Evolutionary conservation across 257 asterid species (phyloP).

Genomic region (Coffea eugenioides): DNA sequence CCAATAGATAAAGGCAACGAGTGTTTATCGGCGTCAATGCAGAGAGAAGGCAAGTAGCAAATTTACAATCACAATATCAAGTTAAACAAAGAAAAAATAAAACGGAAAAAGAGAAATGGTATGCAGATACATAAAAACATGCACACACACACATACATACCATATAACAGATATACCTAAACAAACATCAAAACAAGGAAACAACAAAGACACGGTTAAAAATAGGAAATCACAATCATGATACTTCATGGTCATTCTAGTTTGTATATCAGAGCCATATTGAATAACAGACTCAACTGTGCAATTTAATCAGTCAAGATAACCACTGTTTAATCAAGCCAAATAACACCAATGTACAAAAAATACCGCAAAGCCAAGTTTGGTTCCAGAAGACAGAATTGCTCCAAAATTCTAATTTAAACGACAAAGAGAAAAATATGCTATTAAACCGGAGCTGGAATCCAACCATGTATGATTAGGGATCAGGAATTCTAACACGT

Average conservation of each 20-base stretch:
- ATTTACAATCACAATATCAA: not conserved
- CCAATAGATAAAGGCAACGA: not conserved
- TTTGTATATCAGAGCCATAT: constrained; percentile 3
- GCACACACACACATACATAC: not conserved
- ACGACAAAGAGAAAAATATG: not conserved
- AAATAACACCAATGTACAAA: not conserved
- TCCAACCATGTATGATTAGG: not conserved
- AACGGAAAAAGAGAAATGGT: not conserved
- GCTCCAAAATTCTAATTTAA: not conserved
- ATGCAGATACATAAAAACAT: not conserved
- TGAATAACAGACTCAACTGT: not conserved
- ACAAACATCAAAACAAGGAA: not conserved
- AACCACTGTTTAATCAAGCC: not conserved
- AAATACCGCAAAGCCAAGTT: not conserved
- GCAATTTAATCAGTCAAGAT: not conserved
- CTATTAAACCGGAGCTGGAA: not conserved
- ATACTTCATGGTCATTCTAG: not conserved
- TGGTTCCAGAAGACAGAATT: not conserved
- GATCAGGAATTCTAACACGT: not conserved
- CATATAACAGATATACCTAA: too few species aligned
- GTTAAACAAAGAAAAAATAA: not conserved
- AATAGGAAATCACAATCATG: not conserved
- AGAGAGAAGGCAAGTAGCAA: not conserved
- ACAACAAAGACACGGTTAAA: not conserved
- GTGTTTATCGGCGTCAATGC: not conserved